Evolutionary conservation across 1,139 yeast species (phyloP).

Genomic region (Candida buenavistaensis): DNA sequence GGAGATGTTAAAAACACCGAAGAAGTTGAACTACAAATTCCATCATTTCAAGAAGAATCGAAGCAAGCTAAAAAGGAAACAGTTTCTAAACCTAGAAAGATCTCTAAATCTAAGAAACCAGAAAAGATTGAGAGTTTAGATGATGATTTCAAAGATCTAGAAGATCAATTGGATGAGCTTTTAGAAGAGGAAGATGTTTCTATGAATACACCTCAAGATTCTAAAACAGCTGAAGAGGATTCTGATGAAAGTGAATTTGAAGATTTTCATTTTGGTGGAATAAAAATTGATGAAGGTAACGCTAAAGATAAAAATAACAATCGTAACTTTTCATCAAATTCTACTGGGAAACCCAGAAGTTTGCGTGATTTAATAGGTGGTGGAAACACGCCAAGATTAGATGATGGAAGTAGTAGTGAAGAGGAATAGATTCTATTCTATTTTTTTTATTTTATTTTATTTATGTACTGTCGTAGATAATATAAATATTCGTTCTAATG

Average conservation of each 20-base stretch:
- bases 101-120: constrained; percentile 4
- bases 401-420: constrained; percentile 40
- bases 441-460: neutral
- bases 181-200: constrained; percentile 28
- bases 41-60: too few species aligned
- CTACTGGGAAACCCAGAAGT: constrained; percentile 36
- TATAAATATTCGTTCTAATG: constrained; percentile 22
- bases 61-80: constrained; percentile 5
- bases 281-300: constrained; percentile 25
- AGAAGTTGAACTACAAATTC: neutral
- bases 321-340: neutral
- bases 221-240: constrained; percentile 8
- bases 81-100: constrained; percentile 5
- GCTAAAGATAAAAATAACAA: too few species aligned
- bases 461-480: constrained; percentile 18
- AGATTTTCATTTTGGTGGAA: constrained; percentile 22
- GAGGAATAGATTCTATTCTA: constrained; percentile 27
- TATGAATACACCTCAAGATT: constrained; percentile 1
- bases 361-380: constrained; percentile 40
- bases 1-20: constrained; percentile 4
- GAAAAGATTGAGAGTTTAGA: constrained; percentile 23
- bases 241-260: constrained; percentile 33
- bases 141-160: constrained; percentile 47
- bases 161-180: constrained; percentile 46
- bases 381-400: constrained; percentile 16